A percentile compares a stretch with the other conserved stretches of the same genome.
Evolutionary conservation across 768 basidiomycete species (phyloP).

Genomic region (Sarcodon sp.): DNA sequence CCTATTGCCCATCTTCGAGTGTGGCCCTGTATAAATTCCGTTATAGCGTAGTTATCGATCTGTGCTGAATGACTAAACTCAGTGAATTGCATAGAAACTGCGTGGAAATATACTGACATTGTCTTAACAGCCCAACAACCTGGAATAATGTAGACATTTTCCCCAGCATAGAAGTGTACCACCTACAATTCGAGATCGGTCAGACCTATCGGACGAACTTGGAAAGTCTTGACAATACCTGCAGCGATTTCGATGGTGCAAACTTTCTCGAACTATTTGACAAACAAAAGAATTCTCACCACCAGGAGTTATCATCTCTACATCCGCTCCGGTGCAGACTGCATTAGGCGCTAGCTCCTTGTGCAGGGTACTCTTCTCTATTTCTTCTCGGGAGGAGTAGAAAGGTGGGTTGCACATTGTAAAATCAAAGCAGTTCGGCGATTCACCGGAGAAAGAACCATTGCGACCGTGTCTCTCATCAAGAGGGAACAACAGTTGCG

Average conservation of each 20-base stretch:
- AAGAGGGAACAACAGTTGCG: slow-evolving; percentile 35
- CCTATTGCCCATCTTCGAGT: slow-evolving; percentile 89
- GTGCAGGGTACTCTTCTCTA: slow-evolving; percentile 36
- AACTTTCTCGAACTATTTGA: slow-evolving; percentile 68
- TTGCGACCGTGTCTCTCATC: slow-evolving; percentile 4
- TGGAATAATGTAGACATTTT: slow-evolving; percentile 63
- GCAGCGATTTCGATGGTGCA: slow-evolving; percentile 34
- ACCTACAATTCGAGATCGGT: slow-evolving; percentile 29
- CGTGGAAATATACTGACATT: slow-evolving; percentile 20
- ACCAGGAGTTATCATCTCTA: slow-evolving; percentile 84
- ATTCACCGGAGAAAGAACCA: slow-evolving; percentile 1
- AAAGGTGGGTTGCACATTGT: slow-evolving; percentile 98
- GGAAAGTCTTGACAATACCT: slow-evolving; percentile 27
- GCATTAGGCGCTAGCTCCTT: slow-evolving; percentile 64
- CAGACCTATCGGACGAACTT: neutral
- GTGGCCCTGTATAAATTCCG: slow-evolving; percentile 74
- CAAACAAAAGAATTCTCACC: slow-evolving; percentile 76
- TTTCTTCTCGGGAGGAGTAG: slow-evolving; percentile 66
- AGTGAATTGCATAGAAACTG: neutral
- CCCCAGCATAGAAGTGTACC: slow-evolving; percentile 92
- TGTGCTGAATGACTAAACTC: slow-evolving; percentile 14
- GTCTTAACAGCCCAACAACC: slow-evolving; percentile 43
- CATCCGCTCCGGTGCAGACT: slow-evolving; percentile 73
- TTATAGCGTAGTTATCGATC: slow-evolving; percentile 82
- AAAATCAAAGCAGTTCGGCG: slow-evolving; percentile 40